phyloP scores from a whole-genome alignment of 306 rosid species.

The Datisca glomerata region DNA sequence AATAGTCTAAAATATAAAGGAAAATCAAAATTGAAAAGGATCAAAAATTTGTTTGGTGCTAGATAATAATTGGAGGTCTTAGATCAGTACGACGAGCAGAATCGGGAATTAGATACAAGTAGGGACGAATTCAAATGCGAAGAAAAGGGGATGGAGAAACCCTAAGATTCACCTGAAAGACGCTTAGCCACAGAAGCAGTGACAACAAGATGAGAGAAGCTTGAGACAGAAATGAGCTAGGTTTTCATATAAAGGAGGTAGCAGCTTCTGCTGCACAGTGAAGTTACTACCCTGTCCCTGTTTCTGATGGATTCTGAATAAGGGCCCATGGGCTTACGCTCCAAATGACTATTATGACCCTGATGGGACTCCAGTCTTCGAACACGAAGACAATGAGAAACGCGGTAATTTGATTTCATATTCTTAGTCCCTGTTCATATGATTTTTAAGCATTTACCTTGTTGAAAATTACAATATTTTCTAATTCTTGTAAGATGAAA shows the following conservation, averaged over 20 bases:
- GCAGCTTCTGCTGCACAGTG: not conserved
- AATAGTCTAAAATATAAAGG: not conserved
- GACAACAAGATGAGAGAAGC: slow-evolving; percentile 16
- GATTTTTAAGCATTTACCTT: no score
- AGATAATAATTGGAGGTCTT: not conserved
- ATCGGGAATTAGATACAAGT: not conserved
- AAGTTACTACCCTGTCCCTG: not conserved
- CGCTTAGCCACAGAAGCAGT: slow-evolving; percentile 34
- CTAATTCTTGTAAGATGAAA: no score
- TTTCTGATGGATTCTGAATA: no score
- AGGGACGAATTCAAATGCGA: no score
- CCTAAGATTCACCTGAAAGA: slow-evolving; percentile 39
- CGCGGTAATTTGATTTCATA: no score
- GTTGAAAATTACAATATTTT: no score
- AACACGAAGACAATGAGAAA: no score
- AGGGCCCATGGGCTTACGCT: no score
- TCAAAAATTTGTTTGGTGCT: not conserved
- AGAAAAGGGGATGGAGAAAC: slow-evolving; percentile 9
- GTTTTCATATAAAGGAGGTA: slow-evolving; percentile 6
- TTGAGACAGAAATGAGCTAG: slow-evolving; percentile 15
- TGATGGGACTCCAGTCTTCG: no score
- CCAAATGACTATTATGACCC: no score
- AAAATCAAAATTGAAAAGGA: not conserved
- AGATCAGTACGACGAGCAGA: not conserved
- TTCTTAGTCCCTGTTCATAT: no score